phyloP scores from a whole-genome alignment of 129 eudicot genomes.

The Flaveria trinervia region DNA sequence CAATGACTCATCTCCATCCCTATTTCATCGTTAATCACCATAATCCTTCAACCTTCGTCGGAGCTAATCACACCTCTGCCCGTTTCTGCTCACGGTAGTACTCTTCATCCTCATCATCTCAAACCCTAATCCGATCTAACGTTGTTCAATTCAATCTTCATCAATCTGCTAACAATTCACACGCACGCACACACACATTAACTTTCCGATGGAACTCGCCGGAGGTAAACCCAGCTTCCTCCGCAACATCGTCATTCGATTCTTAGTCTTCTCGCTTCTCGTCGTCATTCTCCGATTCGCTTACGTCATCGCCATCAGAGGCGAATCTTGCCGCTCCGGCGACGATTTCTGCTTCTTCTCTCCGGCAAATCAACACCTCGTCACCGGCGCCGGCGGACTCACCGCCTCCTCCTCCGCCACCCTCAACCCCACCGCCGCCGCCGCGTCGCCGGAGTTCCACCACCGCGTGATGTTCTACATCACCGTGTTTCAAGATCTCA shows the following conservation, averaged over 20 bases:
- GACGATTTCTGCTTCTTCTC: conserved; percentile 87
- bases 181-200: neutral
- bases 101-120: neutral
- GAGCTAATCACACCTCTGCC: conserved; percentile 94
- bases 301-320: conserved; percentile 67
- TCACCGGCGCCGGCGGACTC: conserved; percentile 33
- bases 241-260: conserved; percentile 56
- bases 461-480: conserved; percentile 55
- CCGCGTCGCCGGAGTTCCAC: conserved; percentile 43
- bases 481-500: conserved; percentile 70
- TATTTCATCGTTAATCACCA: conserved; percentile 24
- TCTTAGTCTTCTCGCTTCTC: conserved; percentile 50
- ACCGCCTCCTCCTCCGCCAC: conserved; percentile 38
- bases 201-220: conserved; percentile 44
- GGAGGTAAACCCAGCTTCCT: conserved; percentile 53
- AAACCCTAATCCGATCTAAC: neutral
- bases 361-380: conserved; percentile 46
- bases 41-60: conserved; percentile 26
- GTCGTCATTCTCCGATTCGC: conserved; percentile 70
- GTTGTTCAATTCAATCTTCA: neutral
- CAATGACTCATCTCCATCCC: conserved; percentile 11
- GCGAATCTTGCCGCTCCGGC: conserved; percentile 76
- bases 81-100: conserved; percentile 78
- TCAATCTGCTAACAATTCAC: neutral
- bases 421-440: conserved; percentile 27